phyloP scores from a whole-genome alignment of 208 protist species.

The Vickermania ingenoplastis region DNA sequence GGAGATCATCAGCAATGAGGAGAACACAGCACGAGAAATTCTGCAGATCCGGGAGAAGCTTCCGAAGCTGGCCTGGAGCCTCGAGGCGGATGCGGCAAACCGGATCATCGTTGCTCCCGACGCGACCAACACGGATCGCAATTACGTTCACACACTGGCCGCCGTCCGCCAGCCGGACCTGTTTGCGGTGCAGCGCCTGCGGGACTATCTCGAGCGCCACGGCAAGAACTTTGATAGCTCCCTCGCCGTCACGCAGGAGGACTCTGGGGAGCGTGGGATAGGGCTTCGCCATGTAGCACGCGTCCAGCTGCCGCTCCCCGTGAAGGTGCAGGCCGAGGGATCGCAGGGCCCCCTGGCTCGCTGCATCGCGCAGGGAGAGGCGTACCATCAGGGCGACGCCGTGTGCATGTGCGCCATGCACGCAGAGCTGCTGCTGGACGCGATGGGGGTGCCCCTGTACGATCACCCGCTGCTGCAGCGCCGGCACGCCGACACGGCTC shows the following conservation, averaged over 20 bases:
- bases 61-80: slow-evolving; percentile 44
- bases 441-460: slow-evolving; percentile 59
- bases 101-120: slow-evolving; percentile 63
- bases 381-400: slow-evolving; percentile 46
- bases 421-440: slow-evolving; percentile 73
- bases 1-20: not conserved
- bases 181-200: slow-evolving; percentile 30
- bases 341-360: slow-evolving; percentile 2
- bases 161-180: slow-evolving; percentile 52
- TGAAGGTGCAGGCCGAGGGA: not conserved
- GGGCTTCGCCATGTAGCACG: not conserved
- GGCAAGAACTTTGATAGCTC: slow-evolving; percentile 42
- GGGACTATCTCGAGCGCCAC: slow-evolving; percentile 84
- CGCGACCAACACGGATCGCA: slow-evolving; percentile 10
- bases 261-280: not conserved
- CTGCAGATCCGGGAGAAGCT: slow-evolving; percentile 14
- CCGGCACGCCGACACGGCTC: slow-evolving; percentile 63
- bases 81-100: slow-evolving; percentile 40
- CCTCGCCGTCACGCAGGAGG: slow-evolving; percentile 8
- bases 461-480: slow-evolving; percentile 58
- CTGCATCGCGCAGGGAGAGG: slow-evolving; percentile 62
- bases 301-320: slow-evolving; percentile 2
- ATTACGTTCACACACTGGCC: slow-evolving; percentile 77
- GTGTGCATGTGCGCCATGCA: slow-evolving; percentile 70
- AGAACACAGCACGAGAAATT: slow-evolving; percentile 4